Evolutionary conservation across 352 stramenopile species (phyloP).

Genomic region (Phytopythium cucurbitacearum): DNA sequence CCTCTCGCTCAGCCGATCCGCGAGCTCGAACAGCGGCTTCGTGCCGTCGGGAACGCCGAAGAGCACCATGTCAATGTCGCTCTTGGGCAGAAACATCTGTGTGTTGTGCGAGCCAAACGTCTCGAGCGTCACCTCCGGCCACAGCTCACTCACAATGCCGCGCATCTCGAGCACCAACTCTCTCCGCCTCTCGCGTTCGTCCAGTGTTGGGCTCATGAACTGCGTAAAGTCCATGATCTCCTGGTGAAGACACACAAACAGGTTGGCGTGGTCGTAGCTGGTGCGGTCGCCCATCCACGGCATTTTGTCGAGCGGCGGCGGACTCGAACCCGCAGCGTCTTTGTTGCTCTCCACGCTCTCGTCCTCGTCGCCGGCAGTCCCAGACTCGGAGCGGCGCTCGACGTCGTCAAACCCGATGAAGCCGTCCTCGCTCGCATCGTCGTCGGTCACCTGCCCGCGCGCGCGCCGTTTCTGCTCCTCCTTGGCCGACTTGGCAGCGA

Average conservation of each 20-base stretch:
- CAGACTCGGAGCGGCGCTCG: not conserved
- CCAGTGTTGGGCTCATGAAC: slow-evolving; percentile 82
- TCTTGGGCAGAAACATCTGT: slow-evolving; percentile 89
- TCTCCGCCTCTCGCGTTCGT: slow-evolving; percentile 71
- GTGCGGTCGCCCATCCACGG: slow-evolving; percentile 67
- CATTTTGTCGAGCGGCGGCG: slow-evolving; percentile 39
- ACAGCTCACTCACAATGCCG: slow-evolving; percentile 47
- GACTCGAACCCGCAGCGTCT: slow-evolving; percentile 15
- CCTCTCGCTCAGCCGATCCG: slow-evolving; percentile 45
- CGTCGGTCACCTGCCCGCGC: slow-evolving; percentile 2
- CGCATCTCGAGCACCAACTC: slow-evolving; percentile 77
- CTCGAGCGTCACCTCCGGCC: slow-evolving; percentile 61
- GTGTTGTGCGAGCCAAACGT: slow-evolving; percentile 93
- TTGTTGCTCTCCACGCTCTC: slow-evolving; percentile 15
- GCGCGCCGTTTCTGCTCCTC: slow-evolving; percentile 32
- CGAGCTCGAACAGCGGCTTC: slow-evolving; percentile 46
- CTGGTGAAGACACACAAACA: slow-evolving; percentile 91
- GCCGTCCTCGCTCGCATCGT: slow-evolving; percentile 24
- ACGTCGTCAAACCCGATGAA: slow-evolving; percentile 45
- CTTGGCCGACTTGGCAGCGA: slow-evolving; percentile 49
- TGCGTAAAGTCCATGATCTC: slow-evolving; percentile 95
- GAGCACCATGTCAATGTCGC: slow-evolving; percentile 94
- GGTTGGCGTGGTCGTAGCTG: slow-evolving; percentile 56
- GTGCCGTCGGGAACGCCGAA: slow-evolving; percentile 63
- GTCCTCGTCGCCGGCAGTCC: slow-evolving; percentile 5